Evolutionary conservation across 768 basidiomycete genomes (phyloP).

Genomic region (Lenzites betulinus): DNA sequence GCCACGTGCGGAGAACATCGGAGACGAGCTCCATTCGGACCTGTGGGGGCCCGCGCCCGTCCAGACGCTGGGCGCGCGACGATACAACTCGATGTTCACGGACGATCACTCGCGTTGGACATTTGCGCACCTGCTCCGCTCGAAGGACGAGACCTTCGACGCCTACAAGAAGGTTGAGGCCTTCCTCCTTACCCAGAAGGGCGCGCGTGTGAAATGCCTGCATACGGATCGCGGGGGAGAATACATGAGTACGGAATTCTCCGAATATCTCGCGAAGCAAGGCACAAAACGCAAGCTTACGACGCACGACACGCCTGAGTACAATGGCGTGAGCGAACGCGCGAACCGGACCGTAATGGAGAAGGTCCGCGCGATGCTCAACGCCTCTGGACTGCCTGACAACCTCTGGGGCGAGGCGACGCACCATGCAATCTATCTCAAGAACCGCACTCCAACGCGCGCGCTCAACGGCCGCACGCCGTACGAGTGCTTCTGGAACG

Average conservation of each 20-base stretch:
- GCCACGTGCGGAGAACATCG: conserved; percentile 33
- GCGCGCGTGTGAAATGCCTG: conserved; percentile 33
- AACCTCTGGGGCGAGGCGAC: conserved; percentile 35
- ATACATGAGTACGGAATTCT: conserved; percentile 31
- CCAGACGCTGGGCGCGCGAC: conserved; percentile 22
- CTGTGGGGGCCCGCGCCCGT: conserved; percentile 48
- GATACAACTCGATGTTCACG: conserved; percentile 32
- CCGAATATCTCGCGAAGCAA: conserved; percentile 30
- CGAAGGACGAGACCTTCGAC: conserved; percentile 38
- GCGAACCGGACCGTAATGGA: conserved; percentile 31
- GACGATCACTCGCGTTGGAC: conserved; percentile 31
- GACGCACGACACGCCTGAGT: conserved; percentile 41
- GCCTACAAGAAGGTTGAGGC: conserved; percentile 38
- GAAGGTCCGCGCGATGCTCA: conserved; percentile 30
- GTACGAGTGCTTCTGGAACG: conserved; percentile 20
- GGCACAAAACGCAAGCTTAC: conserved; percentile 45
- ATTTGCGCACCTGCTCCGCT: conserved; percentile 33
- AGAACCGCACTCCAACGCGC: conserved; percentile 22
- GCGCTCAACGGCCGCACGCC: conserved; percentile 24
- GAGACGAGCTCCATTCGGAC: conserved; percentile 43
- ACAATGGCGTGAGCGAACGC: conserved; percentile 45
- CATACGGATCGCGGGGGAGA: conserved; percentile 46
- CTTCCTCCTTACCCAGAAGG: conserved; percentile 37
- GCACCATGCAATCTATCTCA: conserved; percentile 24
- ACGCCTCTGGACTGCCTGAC: conserved; percentile 23